These are phyloP conservation scores for Coemansia guatemalensis DNA, from an alignment of 192 early-diverging fungal species.

Conservation along the genomic window DNA sequence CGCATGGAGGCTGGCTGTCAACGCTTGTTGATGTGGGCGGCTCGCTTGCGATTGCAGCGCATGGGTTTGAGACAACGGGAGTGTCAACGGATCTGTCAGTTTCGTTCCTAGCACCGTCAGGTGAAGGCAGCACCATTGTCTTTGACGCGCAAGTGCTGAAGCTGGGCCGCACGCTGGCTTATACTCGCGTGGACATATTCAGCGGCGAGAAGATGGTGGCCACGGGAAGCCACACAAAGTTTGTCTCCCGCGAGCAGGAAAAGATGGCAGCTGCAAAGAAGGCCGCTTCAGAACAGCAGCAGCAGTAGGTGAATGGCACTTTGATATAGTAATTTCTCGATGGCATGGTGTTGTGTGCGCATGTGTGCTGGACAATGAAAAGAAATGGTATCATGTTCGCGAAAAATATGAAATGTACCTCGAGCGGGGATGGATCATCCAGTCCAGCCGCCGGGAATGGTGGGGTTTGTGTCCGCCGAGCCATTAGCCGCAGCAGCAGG, in stretches of 20 bases:
- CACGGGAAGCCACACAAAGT: conserved; percentile 55
- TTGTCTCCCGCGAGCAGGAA: conserved; percentile 34
- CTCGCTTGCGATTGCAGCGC: conserved; percentile 48
- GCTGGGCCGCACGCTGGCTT: conserved; percentile 52
- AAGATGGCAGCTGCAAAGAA: neutral
- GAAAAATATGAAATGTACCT: neutral
- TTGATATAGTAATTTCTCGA: neutral
- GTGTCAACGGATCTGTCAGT: conserved; percentile 53
- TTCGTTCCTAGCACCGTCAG: conserved; percentile 49
- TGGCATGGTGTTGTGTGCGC: neutral
- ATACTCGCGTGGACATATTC: conserved; percentile 50
- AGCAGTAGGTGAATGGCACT: neutral
- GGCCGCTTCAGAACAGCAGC: conserved; percentile 4
- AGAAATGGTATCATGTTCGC: conserved; percentile 3
- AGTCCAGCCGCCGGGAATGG: conserved; percentile 34
- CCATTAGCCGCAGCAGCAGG: conserved; percentile 2
- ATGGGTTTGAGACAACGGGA: conserved; percentile 42
- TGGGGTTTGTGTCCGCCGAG: neutral
- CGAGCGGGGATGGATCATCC: neutral
- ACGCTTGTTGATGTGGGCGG: conserved; percentile 53
- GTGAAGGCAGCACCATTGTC: conserved; percentile 36
- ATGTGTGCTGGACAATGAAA: neutral
- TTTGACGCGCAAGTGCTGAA: conserved; percentile 50
- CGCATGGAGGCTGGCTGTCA: conserved; percentile 57
- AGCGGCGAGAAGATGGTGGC: conserved; percentile 46